These are phyloP conservation scores for Paraphoma sp. DNA, from an alignment of 2,329 filamentous ascomycete species.

Conservation along the genomic window DNA sequence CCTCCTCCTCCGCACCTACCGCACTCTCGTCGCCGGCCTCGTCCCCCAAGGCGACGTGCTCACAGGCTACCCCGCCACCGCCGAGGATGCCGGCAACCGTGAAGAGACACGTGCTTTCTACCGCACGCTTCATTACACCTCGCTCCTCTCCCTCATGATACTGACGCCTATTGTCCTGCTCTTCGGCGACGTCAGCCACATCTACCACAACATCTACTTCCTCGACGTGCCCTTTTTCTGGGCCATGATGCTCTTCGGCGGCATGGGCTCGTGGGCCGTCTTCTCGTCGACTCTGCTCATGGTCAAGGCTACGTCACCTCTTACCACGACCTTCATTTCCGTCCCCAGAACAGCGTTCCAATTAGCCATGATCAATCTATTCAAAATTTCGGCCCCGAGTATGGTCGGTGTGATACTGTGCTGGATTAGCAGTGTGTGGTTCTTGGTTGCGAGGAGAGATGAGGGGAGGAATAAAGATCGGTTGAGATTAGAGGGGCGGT, in stretches of 20 bases:
- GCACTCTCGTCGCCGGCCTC: slow-evolving; percentile 53
- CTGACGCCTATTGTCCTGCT: slow-evolving; percentile 58
- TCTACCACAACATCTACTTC: slow-evolving; percentile 61
- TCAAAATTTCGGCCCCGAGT: slow-evolving; percentile 57
- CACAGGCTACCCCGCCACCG: slow-evolving; percentile 43
- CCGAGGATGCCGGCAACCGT: slow-evolving; percentile 43
- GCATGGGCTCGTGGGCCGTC: slow-evolving; percentile 56
- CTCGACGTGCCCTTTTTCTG: slow-evolving; percentile 64
- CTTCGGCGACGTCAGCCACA: slow-evolving; percentile 57
- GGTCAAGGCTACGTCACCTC: slow-evolving; percentile 57
- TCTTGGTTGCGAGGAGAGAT: slow-evolving; percentile 51
- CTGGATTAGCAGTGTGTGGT: slow-evolving; percentile 59
- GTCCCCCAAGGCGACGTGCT: slow-evolving; percentile 55
- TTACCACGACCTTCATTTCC: slow-evolving; percentile 58
- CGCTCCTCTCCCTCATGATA: slow-evolving; percentile 56
- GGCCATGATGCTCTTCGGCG: slow-evolving; percentile 59
- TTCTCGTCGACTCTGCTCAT: slow-evolving; percentile 58
- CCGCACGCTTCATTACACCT: slow-evolving; percentile 60
- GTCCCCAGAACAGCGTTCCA: slow-evolving; percentile 58
- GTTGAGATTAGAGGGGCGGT: slow-evolving; percentile 43
- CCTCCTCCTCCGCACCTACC: slow-evolving; percentile 58
- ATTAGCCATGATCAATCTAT: slow-evolving; percentile 54
- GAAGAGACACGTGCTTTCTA: slow-evolving; percentile 61
- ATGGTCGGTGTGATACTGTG: slow-evolving; percentile 61
- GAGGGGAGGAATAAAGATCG: slow-evolving; percentile 47